These are phyloP conservation scores for Macaranga tanarius DNA, from an alignment of 441 rosid species.

Conservation along the genomic window DNA sequence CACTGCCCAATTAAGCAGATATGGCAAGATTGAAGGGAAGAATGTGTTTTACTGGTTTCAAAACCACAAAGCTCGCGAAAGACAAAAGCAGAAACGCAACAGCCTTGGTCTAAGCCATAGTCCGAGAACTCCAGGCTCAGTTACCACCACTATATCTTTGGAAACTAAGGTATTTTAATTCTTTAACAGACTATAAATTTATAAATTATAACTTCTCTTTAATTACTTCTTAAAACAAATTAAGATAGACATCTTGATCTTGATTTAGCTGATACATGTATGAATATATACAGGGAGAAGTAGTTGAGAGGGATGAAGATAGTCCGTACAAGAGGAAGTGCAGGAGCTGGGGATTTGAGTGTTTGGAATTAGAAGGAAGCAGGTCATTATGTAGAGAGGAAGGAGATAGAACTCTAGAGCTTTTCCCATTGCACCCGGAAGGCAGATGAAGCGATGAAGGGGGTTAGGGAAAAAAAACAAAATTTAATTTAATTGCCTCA, in stretches of 20 bases:
- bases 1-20: conserved; percentile 71
- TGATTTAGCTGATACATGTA: too few relatives aligned
- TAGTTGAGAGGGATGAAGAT: conserved; percentile 41
- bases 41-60: conserved; percentile 99
- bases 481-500: neutral
- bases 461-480: conserved; percentile 12
- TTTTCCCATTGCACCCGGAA: conserved; percentile 95
- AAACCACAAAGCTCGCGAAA: conserved; percentile 98
- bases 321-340: conserved; percentile 83
- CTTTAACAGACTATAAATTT: too few relatives aligned
- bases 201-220: too few relatives aligned
- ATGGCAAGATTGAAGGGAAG: conserved; percentile 96
- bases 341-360: conserved; percentile 78
- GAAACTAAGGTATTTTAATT: conserved; percentile 52
- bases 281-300: conserved; percentile 43
- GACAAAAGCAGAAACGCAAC: conserved; percentile 83
- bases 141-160: conserved; percentile 36
- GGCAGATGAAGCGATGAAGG: conserved; percentile 44
- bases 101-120: conserved; percentile 44
- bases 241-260: too few relatives aligned
- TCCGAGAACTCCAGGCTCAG: conserved; percentile 38
- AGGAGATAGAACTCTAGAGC: conserved; percentile 74
- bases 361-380: conserved; percentile 55
- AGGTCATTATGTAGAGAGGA: conserved; percentile 44
- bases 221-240: too few relatives aligned